These are phyloP conservation scores for Oryza punctata DNA, from an alignment of 176 grass and related monocot genomes.

Conservation along the genomic window DNA sequence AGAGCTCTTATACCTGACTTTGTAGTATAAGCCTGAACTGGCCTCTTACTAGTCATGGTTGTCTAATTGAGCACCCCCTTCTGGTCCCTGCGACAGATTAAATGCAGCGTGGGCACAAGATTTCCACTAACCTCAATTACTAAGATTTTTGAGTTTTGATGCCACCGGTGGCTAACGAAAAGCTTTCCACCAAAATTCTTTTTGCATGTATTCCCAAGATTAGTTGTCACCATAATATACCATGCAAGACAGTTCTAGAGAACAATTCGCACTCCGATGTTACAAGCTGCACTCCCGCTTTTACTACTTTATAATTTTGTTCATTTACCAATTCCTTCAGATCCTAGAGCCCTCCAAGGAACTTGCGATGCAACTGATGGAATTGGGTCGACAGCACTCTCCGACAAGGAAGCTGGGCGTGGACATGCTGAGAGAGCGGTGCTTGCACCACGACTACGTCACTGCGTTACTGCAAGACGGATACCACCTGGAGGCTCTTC, in stretches of 20 bases:
- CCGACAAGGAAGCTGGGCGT: conserved; percentile 69
- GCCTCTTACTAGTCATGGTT: background rate
- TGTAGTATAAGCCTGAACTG: background rate
- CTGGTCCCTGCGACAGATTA: background rate
- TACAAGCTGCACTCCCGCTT: background rate
- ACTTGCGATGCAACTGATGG: conserved; percentile 85
- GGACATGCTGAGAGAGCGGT: conserved; percentile 83
- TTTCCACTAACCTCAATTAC: background rate
- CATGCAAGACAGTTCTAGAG: background rate
- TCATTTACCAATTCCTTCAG: conserved; percentile 41
- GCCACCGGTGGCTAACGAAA: background rate
- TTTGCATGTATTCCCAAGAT: conserved; percentile 1
- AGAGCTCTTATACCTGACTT: background rate
- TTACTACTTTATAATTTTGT: background rate
- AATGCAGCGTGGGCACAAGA: background rate
- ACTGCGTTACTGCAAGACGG: conserved; percentile 71
- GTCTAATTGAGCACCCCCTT: background rate
- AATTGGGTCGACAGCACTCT: conserved; percentile 57
- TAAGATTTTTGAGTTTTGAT: background rate
- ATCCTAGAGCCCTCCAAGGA: conserved; percentile 94
- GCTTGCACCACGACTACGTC: conserved; percentile 87
- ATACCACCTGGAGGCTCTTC: conserved; percentile 82
- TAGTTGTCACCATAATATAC: background rate
- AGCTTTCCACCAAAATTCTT: background rate
- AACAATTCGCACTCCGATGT: background rate